Base-by-base conservation (phyloP, 2,329 filamentous ascomycete species). In the Pseudogymnoascus sp. region DNA sequence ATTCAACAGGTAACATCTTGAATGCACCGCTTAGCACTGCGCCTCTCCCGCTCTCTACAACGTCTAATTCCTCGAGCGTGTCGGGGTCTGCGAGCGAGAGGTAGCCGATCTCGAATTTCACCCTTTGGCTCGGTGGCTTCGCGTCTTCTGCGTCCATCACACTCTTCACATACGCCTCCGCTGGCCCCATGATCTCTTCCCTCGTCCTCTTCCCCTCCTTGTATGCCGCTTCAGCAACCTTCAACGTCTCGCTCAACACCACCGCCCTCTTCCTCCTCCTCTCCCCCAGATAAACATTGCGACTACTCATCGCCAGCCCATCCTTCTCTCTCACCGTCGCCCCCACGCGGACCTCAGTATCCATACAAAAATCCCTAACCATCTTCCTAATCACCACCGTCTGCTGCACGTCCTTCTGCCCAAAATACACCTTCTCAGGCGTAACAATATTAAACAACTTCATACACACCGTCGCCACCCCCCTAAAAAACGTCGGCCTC, bases 371-470 rank as follows among this genome's bases (percentile, higher is more conserved):
- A 74, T 99, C 94, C 67, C 85, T 82, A 33, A 97, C 89, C 84
- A 99, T 86, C 48, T 89, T 85, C 70, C 85, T 87, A 70, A 99
- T 89, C 9, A 99, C 84, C 15, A 96, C 89, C 0, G 92, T 96
- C 76, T 99, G 94, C 78, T 99, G 94, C 18, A 97, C 86, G 74
- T 99, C 94, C 77, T 99, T 99, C 75, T 97, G 94, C 3, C 94
- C 94, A 78, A 99, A 97, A 76, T 96, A 94, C 4, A 91, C 90
- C 48, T 82, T 82, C 62, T 92, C 87, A 3, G 90, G 88, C 66
- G 85, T 81, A 52, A 90, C 86, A 61, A 92, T 89, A 70, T 92
- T 92, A 77, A 95, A 93, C 12, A 95, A 77, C 76, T 95, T 99
- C 84, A 93, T 94, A 77, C 92, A 97, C 1, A 99, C 88, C 1